Evolutionary conservation across 2,329 filamentous ascomycete species (phyloP).

Genomic region (Botryotinia calthae): DNA sequence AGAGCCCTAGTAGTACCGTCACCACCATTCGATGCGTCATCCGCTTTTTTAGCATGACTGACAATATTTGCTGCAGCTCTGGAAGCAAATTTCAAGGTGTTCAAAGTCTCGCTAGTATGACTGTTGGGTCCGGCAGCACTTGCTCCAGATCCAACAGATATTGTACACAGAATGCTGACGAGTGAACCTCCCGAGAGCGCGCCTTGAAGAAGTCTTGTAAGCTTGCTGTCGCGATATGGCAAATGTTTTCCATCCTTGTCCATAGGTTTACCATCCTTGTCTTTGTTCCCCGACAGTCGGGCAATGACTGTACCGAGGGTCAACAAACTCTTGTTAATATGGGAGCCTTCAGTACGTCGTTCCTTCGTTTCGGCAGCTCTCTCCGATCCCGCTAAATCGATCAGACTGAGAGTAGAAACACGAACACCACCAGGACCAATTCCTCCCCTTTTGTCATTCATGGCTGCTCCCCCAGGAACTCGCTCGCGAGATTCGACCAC

Average conservation of each 20-base stretch:
- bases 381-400: constrained; percentile 94
- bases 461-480: constrained; percentile 51
- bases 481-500: constrained; percentile 96
- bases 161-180: constrained; percentile 95
- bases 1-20: constrained; percentile 85
- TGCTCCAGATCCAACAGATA: constrained; percentile 78
- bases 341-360: constrained; percentile 86
- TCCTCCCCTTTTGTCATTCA: constrained; percentile 63
- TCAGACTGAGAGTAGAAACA: constrained; percentile 91
- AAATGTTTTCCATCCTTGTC: constrained; percentile 90
- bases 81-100: constrained; percentile 94
- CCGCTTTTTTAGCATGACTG: constrained; percentile 91
- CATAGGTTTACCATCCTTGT: constrained; percentile 67
- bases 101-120: constrained; percentile 85
- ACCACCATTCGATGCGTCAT: constrained; percentile 76
- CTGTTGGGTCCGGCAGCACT: constrained; percentile 68
- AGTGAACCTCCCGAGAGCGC: constrained; percentile 90
- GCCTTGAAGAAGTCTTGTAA: constrained; percentile 87
- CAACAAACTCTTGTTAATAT: constrained; percentile 97
- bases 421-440: constrained; percentile 84
- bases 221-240: constrained; percentile 95
- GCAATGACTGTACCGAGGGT: constrained; percentile 95
- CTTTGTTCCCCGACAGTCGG: constrained; percentile 83
- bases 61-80: constrained; percentile 97
- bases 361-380: constrained; percentile 95